A percentile compares a stretch with the other conserved stretches of the same genome.
These are phyloP conservation scores for Didymella arachidicola DNA, from an alignment of 2,329 filamentous ascomycete species.

Conservation along the genomic window DNA sequence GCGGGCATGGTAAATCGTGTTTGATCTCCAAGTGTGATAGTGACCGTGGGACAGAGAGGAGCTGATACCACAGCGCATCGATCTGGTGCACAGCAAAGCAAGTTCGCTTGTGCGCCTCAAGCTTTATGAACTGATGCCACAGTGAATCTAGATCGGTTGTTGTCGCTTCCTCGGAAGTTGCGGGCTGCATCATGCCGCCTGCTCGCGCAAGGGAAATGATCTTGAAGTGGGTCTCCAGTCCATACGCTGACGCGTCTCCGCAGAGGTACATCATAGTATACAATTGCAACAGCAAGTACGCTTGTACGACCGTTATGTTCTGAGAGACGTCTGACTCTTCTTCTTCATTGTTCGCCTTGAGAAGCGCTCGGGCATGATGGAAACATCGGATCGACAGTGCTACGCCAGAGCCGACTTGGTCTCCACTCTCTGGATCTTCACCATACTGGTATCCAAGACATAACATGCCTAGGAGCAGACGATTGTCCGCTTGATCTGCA, in stretches of 20 bases:
- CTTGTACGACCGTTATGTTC: conserved; percentile 23
- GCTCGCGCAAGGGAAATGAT: conserved; percentile 31
- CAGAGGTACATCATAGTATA: conserved; percentile 32
- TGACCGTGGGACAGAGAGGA: conserved; percentile 32
- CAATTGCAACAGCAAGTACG: conserved; percentile 29
- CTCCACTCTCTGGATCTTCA: conserved; percentile 24
- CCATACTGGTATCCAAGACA: conserved; percentile 30
- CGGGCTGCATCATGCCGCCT: conserved; percentile 27
- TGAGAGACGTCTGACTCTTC: conserved; percentile 3
- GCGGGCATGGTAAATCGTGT: conserved; percentile 31
- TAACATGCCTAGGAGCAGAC: conserved; percentile 28
- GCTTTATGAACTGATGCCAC: conserved; percentile 25
- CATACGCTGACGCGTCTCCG: conserved; percentile 29
- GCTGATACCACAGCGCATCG: conserved; percentile 34
- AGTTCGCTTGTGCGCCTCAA: conserved; percentile 28
- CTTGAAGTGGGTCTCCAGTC: conserved; percentile 33
- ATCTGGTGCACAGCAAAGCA: conserved; percentile 33
- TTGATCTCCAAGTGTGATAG: conserved; percentile 38
- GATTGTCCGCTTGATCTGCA: conserved; percentile 5
- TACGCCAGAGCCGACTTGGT: conserved; percentile 20
- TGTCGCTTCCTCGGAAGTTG: conserved; percentile 12
- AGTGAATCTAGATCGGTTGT: conserved; percentile 27
- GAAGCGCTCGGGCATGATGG: conserved; percentile 24
- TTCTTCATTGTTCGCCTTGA: conserved; percentile 21
- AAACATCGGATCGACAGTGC: conserved; percentile 24